phyloP scores from a whole-genome alignment of 108 stramenopile genomes.

The Pseudonitzschia pungens region DNA sequence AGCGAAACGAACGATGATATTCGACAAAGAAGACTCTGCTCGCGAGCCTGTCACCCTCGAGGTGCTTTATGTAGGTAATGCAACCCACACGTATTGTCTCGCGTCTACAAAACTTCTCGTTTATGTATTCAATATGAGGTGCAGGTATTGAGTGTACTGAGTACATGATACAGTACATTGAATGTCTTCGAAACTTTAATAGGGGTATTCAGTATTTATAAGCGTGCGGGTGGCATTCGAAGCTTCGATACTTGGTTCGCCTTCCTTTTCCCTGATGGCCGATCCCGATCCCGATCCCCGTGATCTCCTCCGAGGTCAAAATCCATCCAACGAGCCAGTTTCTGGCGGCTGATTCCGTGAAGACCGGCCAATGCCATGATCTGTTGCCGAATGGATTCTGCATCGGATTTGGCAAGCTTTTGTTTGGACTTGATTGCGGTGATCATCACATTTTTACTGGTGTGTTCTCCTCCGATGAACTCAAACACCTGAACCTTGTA shows the following conservation, averaged over 20 bases:
- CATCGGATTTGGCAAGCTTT: slow-evolving; percentile 7
- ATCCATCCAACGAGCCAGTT: slow-evolving; percentile 62
- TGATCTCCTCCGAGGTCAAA: background rate
- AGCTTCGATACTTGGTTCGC: background rate
- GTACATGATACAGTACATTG: no score
- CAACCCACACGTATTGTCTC: no score
- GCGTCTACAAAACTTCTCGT: no score
- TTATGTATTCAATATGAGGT: no score
- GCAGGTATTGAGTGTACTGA: no score
- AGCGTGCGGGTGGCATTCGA: slow-evolving; percentile 1
- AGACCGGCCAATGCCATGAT: slow-evolving; percentile 50
- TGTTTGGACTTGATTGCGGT: slow-evolving; percentile 46
- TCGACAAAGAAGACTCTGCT: background rate
- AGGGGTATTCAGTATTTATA: background rate
- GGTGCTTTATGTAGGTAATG: background rate
- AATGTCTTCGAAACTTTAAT: background rate
- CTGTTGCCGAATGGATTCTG: slow-evolving; percentile 29
- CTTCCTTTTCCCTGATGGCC: background rate
- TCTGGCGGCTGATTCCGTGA: slow-evolving; percentile 64
- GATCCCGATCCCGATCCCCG: background rate
- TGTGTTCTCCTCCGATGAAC: slow-evolving; percentile 85
- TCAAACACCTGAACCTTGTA: slow-evolving; percentile 88
- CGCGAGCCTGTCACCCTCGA: slow-evolving; percentile 5
- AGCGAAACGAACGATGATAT: background rate
- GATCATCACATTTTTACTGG: slow-evolving; percentile 87